Conservation (phyloP, 2,329 filamentous ascomycete genomes). For the Ambrosiella xylebori region DNA sequence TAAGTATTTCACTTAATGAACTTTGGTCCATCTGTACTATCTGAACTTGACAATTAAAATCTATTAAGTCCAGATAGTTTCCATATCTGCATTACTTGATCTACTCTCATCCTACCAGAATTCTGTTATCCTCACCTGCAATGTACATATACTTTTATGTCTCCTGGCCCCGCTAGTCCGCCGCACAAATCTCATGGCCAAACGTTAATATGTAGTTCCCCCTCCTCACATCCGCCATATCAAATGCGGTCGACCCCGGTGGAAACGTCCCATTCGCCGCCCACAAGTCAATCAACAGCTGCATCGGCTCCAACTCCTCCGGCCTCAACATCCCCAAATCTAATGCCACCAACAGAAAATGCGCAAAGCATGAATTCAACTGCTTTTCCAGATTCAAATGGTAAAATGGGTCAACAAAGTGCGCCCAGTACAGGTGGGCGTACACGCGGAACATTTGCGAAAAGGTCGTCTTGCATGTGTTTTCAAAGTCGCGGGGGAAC, state of each 20-base stretch:
- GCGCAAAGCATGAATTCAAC: constrained; percentile 56
- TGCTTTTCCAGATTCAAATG: constrained; percentile 51
- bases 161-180: not conserved
- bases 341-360: constrained; percentile 51
- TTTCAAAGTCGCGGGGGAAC: constrained; percentile 61
- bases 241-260: constrained; percentile 37
- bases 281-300: constrained; percentile 65
- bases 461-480: constrained; percentile 67
- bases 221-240: constrained; percentile 31
- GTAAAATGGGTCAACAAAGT: constrained; percentile 58
- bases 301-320: constrained; percentile 69
- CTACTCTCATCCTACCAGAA: too few relatives aligned
- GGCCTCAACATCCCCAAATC: constrained; percentile 55
- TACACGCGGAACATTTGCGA: constrained; percentile 85
- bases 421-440: constrained; percentile 75
- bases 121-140: not conserved
- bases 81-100: too few relatives aligned
- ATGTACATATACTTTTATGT: not conserved
- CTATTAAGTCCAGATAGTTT: not conserved
- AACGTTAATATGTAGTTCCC: constrained; percentile 24
- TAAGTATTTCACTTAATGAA: too few relatives aligned
- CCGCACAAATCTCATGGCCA: constrained; percentile 11
- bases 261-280: constrained; percentile 60
- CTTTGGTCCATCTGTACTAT: not conserved
- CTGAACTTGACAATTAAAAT: not conserved